Conservation (phyloP, 2,329 filamentous ascomycete species). For the Cercospora zeae-maydis region DNA sequence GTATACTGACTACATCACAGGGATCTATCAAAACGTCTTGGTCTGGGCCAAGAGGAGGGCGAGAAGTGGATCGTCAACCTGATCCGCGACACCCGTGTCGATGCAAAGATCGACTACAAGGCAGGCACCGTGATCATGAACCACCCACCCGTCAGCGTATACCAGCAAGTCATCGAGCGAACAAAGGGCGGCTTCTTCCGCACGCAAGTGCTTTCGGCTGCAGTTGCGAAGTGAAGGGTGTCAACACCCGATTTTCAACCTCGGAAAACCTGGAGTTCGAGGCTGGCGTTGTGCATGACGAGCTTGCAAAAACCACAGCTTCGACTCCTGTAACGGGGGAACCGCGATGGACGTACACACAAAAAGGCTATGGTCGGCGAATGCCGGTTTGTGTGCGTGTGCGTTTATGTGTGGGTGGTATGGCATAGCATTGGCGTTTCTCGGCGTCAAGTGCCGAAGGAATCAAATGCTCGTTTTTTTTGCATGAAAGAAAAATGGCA, state of each 20-base stretch:
- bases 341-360: constrained; percentile 2
- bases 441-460: constrained; percentile 19
- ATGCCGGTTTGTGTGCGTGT: background rate
- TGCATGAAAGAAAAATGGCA: background rate
- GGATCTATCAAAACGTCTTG: constrained; percentile 86
- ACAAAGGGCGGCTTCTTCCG: constrained; percentile 99
- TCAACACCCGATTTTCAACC: background rate
- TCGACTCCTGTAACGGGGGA: background rate
- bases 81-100: constrained; percentile 93
- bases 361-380: background rate
- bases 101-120: constrained; percentile 99
- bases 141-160: constrained; percentile 96
- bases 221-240: constrained; percentile 45
- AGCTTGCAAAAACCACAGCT: background rate
- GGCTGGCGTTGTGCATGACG: background rate
- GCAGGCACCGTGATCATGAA: constrained; percentile 99
- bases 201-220: constrained; percentile 80
- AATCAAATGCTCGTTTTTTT: background rate
- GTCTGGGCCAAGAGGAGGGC: constrained; percentile 87
- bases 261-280: background rate
- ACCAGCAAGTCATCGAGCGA: constrained; percentile 98
- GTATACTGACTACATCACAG: constrained; percentile 38
- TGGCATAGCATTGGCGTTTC: constrained; percentile 29
- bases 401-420: constrained; percentile 17
- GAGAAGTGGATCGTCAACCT: constrained; percentile 99